These are phyloP conservation scores for Handroanthus guayacan DNA, from an alignment of 257 asterid genomes.

Conservation along the genomic window DNA sequence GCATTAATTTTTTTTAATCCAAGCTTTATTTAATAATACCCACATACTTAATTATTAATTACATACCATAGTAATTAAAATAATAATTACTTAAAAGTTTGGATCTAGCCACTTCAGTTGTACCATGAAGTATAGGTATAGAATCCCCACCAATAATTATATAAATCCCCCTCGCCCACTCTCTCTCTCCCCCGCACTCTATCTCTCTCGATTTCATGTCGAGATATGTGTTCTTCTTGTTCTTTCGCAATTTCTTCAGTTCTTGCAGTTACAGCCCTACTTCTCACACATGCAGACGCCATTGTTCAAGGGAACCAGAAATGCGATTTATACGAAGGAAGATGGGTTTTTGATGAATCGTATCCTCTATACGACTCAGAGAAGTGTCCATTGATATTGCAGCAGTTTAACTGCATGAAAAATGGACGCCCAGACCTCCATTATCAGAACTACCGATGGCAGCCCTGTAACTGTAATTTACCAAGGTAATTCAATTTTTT, in stretches of 20 bases:
- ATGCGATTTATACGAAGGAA: slow-evolving; percentile 60
- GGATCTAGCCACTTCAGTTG: slow-evolving; percentile 1
- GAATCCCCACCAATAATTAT: not conserved
- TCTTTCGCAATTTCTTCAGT: slow-evolving; percentile 9
- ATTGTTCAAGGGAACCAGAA: not conserved
- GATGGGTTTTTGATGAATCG: slow-evolving; percentile 55
- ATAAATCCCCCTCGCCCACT: not conserved
- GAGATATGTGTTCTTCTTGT: not conserved
- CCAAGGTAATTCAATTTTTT: slow-evolving; percentile 35
- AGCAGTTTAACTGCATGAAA: slow-evolving; percentile 52
- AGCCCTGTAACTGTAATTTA: slow-evolving; percentile 51
- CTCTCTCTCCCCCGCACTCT: too few species aligned
- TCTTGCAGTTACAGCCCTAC: slow-evolving; percentile 27
- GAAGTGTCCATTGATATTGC: slow-evolving; percentile 52
- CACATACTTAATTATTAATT: not conserved
- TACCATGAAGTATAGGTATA: slow-evolving; percentile 9
- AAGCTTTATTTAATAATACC: too few species aligned
- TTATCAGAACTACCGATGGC: slow-evolving; percentile 60
- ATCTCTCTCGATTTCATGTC: not conserved
- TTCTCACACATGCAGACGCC: not conserved
- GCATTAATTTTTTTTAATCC: too few species aligned
- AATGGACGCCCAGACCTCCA: slow-evolving; percentile 56
- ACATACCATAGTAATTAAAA: not conserved
- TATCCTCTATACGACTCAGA: slow-evolving; percentile 52
- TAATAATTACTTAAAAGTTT: not conserved